Percentiles rank a stretch among this genome's conserved stretches.
Evolutionary conservation across 2,329 filamentous ascomycete genomes (phyloP).

Genomic region (Endocalyx cinctus): DNA sequence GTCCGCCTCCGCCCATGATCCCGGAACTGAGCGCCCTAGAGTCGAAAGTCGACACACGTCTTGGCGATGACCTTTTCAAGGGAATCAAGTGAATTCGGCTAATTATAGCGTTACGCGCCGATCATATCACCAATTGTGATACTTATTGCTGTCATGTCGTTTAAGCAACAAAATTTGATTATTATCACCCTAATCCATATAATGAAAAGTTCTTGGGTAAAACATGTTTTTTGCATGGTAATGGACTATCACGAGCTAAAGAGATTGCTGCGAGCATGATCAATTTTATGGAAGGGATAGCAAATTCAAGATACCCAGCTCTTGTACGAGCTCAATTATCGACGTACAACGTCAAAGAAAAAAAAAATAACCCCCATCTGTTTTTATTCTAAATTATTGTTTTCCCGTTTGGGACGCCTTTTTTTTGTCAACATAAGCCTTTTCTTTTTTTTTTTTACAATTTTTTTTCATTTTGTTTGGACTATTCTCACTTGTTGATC

Average conservation of each 20-base stretch:
- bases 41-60: slow-evolving; percentile 40
- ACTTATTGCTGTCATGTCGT: slow-evolving; percentile 11
- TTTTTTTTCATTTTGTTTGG: slow-evolving; percentile 11
- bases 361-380: too few relatives aligned
- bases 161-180: slow-evolving; percentile 17
- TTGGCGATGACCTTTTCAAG: slow-evolving; percentile 54
- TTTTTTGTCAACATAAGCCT: slow-evolving; percentile 12
- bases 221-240: too few relatives aligned
- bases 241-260: too few relatives aligned
- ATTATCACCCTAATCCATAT: too few relatives aligned
- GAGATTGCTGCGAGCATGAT: too few relatives aligned
- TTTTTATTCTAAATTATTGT: too few relatives aligned
- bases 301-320: slow-evolving; percentile 34
- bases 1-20: slow-evolving; percentile 57
- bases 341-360: slow-evolving; percentile 23
- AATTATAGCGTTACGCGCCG: slow-evolving; percentile 5
- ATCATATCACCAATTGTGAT: slow-evolving; percentile 2
- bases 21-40: slow-evolving; percentile 52
- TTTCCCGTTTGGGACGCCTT: too few relatives aligned
- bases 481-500: slow-evolving; percentile 1
- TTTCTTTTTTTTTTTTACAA: slow-evolving; percentile 8
- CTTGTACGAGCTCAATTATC: slow-evolving; percentile 27
- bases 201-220: too few relatives aligned
- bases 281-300: too few relatives aligned
- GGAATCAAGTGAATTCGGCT: slow-evolving; percentile 45